Conservation (phyloP, 306 rosid genomes). For the Cicer chorassanicum region DNA sequence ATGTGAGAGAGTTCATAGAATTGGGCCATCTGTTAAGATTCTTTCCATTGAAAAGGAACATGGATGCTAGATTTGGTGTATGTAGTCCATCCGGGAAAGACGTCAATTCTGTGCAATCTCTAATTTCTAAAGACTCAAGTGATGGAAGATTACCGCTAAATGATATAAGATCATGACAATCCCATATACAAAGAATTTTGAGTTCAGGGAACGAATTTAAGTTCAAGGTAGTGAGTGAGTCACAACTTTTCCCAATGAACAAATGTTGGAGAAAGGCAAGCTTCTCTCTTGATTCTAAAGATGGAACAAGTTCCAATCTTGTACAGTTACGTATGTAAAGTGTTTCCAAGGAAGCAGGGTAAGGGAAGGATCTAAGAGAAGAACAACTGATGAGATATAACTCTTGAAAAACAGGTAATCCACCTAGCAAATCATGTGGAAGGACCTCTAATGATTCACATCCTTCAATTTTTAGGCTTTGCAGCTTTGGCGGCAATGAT, state of each 20-base stretch:
- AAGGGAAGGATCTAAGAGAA: constrained; percentile 38
- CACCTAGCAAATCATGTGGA: constrained; percentile 20
- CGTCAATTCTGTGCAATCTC: constrained; percentile 28
- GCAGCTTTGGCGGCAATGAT: constrained; percentile 34
- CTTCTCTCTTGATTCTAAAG: constrained; percentile 26
- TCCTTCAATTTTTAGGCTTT: constrained; percentile 41
- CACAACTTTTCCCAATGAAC: constrained; percentile 40
- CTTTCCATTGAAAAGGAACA: constrained; percentile 27
- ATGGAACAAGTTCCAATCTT: constrained; percentile 20
- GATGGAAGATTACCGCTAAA: constrained; percentile 1
- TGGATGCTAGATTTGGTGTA: constrained; percentile 38
- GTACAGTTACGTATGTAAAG: constrained; percentile 40
- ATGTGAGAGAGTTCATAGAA: constrained; percentile 36
- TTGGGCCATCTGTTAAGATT: constrained; percentile 22
- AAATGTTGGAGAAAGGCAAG: constrained; percentile 32
- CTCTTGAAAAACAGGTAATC: constrained; percentile 28
- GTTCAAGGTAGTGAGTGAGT: constrained; percentile 29
- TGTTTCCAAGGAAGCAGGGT: constrained; percentile 24
- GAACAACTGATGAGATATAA: constrained; percentile 38
- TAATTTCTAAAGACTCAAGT: constrained; percentile 39
- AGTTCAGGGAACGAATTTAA: constrained; percentile 26
- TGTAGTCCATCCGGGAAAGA: constrained; percentile 27
- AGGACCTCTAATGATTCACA: constrained; percentile 41
- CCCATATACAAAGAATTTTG: constrained; percentile 29
- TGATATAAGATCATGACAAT: constrained; percentile 37